Base-by-base conservation (phyloP, 257 asterid genomes). In the Gentiana straminea region DNA sequence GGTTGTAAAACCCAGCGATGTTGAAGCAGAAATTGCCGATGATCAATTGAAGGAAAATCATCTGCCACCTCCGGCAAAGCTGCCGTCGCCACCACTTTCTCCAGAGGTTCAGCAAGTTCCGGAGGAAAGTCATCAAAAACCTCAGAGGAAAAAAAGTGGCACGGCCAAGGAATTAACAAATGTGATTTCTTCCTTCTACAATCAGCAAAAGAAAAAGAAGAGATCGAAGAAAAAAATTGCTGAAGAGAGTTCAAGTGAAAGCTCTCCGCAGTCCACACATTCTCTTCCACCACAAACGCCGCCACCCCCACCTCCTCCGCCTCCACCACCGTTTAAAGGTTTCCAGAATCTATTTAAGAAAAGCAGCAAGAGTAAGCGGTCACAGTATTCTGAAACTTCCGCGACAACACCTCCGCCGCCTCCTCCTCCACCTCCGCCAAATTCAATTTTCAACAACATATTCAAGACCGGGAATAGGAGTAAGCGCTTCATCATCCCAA, bases 271-370 rank as follows among this genome's bases (percentile, higher is more conserved):
- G n/a, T 61, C 80, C 5, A 52, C n/a, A 44, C 72, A 73, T 33
- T 64, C 86, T 50, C 6, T 46, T 35, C 12, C 52, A 5, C 70
- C 65, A 4, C 82, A 86, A 4, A 76, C 80, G 10, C 74, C 81
- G 0, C 88, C 89, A 0, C 90, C 94, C 0, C 89, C 86, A 0
- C 94, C 96, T 0, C 93, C 89, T 0, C 86, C 88, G 0, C 95
- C 86, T 1, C 86, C 82, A 1, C 87, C 86, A 4, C 80, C 84
- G 2, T 62, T 90, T 3, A 86, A 73, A 50, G 72, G 69, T 4
- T 64, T 89, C 52, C 90, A 80, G 37, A 86, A 84, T 55, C 66
- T 80, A 3, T 89, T 86, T 78, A 86, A 77, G 64, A 86, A 77
- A 73, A 75, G 75, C 54, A 52, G 65, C 63, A 89, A 84, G 70